Conservation (phyloP, 805 yeast genomes). For the Candida cerambycidarum region DNA sequence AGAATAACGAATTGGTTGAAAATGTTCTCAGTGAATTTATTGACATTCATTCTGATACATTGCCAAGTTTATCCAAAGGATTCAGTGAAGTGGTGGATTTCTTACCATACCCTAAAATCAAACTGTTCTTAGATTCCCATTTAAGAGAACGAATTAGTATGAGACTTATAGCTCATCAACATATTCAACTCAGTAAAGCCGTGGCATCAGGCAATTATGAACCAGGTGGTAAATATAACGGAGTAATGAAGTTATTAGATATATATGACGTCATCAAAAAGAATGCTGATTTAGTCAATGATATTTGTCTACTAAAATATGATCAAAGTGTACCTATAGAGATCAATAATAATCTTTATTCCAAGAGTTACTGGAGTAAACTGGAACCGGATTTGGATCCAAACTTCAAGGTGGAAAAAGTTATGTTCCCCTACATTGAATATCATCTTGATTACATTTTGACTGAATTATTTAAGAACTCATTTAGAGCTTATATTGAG, state of each 20-base stretch:
- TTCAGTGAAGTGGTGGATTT: conserved; percentile 62
- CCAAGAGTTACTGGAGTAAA: conserved; percentile 29
- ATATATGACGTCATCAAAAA: conserved; percentile 63
- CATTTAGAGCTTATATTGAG: conserved; percentile 87
- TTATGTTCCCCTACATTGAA: conserved; percentile 79
- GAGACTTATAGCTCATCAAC: conserved; percentile 85
- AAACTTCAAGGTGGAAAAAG: conserved; percentile 42
- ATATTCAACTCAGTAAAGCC: conserved; percentile 56
- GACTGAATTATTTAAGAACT: conserved; percentile 83
- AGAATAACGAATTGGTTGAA: conserved; percentile 53
- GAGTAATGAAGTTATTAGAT: conserved; percentile 62
- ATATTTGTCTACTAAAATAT: conserved; percentile 78
- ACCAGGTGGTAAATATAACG: conserved; percentile 55
- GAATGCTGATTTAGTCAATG: conserved; percentile 75
- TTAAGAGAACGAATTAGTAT: conserved; percentile 82
- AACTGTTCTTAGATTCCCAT: conserved; percentile 70
- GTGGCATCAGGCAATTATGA: conserved; percentile 37
- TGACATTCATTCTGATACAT: conserved; percentile 78
- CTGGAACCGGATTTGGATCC: conserved; percentile 21
- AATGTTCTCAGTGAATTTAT: conserved; percentile 56
- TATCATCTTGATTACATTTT: conserved; percentile 85
- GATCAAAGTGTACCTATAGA: conserved; percentile 66
- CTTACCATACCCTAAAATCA: conserved; percentile 49
- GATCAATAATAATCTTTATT: conserved; percentile 46
- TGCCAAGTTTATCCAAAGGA: conserved; percentile 80